A percentile compares a stretch with the other conserved stretches of the same genome.
Conservation (phyloP, 768 basidiomycete species). For the Rubroboletus satanas region DNA sequence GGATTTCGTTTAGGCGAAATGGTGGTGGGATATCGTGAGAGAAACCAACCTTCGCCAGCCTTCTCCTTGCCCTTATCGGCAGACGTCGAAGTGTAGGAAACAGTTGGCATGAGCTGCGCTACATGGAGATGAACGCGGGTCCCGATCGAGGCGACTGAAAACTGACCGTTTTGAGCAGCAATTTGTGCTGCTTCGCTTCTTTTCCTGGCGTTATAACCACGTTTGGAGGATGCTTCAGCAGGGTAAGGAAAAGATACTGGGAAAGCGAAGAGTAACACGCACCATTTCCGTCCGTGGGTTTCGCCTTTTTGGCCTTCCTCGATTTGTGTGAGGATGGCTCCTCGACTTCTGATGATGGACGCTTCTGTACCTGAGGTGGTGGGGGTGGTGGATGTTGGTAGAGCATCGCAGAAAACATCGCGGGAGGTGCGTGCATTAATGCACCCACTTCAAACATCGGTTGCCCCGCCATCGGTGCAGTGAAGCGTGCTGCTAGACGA, state of each 20-base stretch:
- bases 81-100: constrained; percentile 38
- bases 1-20: constrained; percentile 13
- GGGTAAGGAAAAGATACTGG: constrained; percentile 10
- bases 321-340: constrained; percentile 41
- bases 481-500: constrained; percentile 53
- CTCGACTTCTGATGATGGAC: constrained; percentile 37
- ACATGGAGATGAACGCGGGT: constrained; percentile 15
- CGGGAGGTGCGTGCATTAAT: constrained; percentile 29
- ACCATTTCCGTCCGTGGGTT: constrained; percentile 34
- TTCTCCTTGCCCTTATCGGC: constrained; percentile 46
- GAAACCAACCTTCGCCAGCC: constrained; percentile 36
- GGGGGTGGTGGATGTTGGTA: constrained; percentile 29
- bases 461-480: constrained; percentile 30
- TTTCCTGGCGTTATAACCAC: constrained; percentile 70
- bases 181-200: constrained; percentile 66
- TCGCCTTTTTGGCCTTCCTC: constrained; percentile 45
- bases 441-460: constrained; percentile 34
- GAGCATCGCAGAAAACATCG: constrained; percentile 26
- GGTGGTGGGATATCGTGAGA: not conserved
- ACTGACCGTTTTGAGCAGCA: constrained; percentile 59
- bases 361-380: constrained; percentile 33
- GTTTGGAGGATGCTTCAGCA: constrained; percentile 45
- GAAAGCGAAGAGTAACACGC: constrained; percentile 9
- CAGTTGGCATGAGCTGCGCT: constrained; percentile 46
- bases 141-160: constrained; percentile 7